A percentile compares a stretch with the other conserved stretches of the same genome.
Evolutionary conservation across 2,329 filamentous ascomycete genomes (phyloP).

Genomic region (Byssothecium circinans): DNA sequence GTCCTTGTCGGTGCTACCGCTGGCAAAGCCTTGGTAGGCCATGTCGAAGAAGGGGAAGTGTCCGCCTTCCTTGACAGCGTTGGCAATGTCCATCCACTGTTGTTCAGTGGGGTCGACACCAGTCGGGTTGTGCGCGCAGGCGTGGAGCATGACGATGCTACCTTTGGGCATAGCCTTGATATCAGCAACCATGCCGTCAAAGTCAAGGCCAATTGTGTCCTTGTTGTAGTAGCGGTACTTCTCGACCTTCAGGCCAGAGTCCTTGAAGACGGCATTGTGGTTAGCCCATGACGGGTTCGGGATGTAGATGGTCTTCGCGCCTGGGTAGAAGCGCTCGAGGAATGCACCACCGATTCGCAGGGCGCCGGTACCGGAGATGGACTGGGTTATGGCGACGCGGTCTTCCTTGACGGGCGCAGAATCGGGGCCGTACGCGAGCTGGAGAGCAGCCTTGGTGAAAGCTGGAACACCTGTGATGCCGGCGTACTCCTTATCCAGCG

Average conservation of each 20-base stretch:
- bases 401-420: conserved; percentile 72
- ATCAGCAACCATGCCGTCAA: conserved; percentile 87
- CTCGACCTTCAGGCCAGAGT: conserved; percentile 86
- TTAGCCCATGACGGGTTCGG: conserved; percentile 97
- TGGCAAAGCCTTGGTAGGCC: conserved; percentile 98
- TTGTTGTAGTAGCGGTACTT: conserved; percentile 99
- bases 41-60: conserved; percentile 99
- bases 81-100: conserved; percentile 91
- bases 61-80: conserved; percentile 78
- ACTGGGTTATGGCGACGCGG: conserved; percentile 90
- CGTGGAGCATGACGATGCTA: conserved; percentile 91
- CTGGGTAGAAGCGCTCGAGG: conserved; percentile 86
- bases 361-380: conserved; percentile 96
- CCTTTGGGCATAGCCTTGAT: conserved; percentile 84
- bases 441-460: conserved; percentile 89
- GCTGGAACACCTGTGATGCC: conserved; percentile 90
- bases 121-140: conserved; percentile 97
- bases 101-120: conserved; percentile 89
- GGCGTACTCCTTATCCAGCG: conserved; percentile 95
- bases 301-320: conserved; percentile 94
- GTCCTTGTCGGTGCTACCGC: conserved; percentile 86
- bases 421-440: conserved; percentile 85
- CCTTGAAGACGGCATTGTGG: conserved; percentile 94
- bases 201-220: conserved; percentile 96
- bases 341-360: conserved; percentile 94